Conservation (phyloP, 1,284 basidiomycete genomes). For the Marasmius sp. region DNA sequence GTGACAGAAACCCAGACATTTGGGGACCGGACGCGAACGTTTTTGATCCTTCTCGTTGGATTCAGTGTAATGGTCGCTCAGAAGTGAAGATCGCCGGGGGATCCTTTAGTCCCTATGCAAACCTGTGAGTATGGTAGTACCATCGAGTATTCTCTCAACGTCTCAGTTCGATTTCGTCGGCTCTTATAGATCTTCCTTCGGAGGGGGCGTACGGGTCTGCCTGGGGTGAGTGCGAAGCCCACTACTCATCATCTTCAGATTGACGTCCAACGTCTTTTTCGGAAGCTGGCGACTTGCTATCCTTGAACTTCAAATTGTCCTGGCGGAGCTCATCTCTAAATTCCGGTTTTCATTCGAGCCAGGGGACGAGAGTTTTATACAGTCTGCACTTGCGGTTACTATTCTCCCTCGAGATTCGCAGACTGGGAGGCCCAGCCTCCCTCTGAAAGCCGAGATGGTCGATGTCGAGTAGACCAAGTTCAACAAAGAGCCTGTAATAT, state of each 20-base stretch:
- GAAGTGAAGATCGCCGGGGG: neutral
- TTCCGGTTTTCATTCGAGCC: neutral
- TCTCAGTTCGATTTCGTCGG: neutral
- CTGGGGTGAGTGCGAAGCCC: neutral
- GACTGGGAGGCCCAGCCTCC: too few species aligned
- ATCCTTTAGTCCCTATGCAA: slow-evolving; percentile 6
- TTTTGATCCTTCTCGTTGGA: slow-evolving; percentile 11
- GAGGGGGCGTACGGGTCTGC: slow-evolving; percentile 6
- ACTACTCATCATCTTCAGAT: neutral
- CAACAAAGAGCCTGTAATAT: too few species aligned
- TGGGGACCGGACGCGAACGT: slow-evolving; percentile 10
- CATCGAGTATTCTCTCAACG: too few species aligned
- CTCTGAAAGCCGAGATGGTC: too few species aligned
- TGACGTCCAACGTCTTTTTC: neutral
- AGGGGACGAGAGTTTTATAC: neutral
- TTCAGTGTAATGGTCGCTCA: neutral
- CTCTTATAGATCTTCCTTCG: slow-evolving; percentile 3
- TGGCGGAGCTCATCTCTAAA: neutral
- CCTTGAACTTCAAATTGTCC: neutral
- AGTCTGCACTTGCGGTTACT: too few species aligned
- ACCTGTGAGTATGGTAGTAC: neutral
- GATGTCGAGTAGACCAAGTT: too few species aligned
- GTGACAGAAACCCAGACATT: slow-evolving; percentile 1
- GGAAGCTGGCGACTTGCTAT: slow-evolving; percentile 10
- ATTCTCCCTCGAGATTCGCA: too few species aligned